Base-by-base conservation (phyloP, 352 stramenopile genomes). In the Phytophthora foliorum region DNA sequence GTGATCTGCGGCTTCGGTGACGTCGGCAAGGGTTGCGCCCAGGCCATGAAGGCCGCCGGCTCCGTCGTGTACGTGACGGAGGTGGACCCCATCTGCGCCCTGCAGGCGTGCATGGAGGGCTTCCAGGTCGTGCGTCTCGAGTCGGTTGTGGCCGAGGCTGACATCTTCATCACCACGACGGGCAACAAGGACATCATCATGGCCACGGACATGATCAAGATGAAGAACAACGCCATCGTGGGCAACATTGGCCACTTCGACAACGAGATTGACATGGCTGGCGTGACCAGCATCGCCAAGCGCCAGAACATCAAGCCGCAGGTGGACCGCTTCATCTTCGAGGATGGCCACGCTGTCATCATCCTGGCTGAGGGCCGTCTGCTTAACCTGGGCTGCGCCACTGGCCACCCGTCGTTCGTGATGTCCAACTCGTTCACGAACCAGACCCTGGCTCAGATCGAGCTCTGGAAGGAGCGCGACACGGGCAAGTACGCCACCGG, bases 211-310 rank as follows among this genome's bases (percentile, higher is more conserved):
- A 99, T 99, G 96, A 65, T 79, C 48, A 98, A 99, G 89, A 99
- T 99, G 97, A 99, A 99, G 91, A 99, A 99, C 95, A 99, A 99
- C 80, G 97, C 97, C 57, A 99, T 99, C 71, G 97, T 99, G 49
- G 97, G 98, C 75, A 99, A 99, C 93, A 99, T 99, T 80, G 97
- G 98, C 78, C 97, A 99, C 88, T 99, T 99, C 69, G 97, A 99
- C 87, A 99, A 99, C 81, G 97, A 99, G 78, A 99, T 99, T 69
- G 98, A 99, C 84, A 99, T 99, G 93, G 94, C 96, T 44, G 95
- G 95, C 39, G 83, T 99, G 38, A 75, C 78, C n/a, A 72, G 70
- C 10, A 81, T 81, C 38, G 92, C 95, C 57, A 98, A 94, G 82
- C 84, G 96, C 44, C 83, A 98, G 67, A 99, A 99, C 88, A 99